A percentile compares a stretch with the other conserved stretches of the same genome.
Evolutionary conservation across 768 basidiomycete genomes (phyloP).

Genomic region (Tylopilus felleus): DNA sequence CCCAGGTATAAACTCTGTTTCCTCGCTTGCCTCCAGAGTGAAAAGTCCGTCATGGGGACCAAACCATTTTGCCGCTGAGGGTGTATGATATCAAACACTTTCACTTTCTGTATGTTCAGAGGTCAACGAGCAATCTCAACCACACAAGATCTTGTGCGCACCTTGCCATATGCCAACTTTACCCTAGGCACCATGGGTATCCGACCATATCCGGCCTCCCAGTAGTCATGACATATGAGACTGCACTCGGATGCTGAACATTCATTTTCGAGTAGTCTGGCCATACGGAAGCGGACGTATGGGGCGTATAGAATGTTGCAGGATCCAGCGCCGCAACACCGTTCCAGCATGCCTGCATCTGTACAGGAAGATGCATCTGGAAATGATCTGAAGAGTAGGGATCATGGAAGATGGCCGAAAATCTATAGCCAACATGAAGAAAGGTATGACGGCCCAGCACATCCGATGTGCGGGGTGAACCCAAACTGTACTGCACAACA

Average conservation of each 20-base stretch:
- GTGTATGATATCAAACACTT: constrained; percentile 95
- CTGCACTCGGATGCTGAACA: constrained; percentile 96
- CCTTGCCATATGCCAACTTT: constrained; percentile 92
- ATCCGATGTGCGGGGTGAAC: constrained; percentile 42
- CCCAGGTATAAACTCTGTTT: constrained; percentile 72
- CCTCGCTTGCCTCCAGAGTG: constrained; percentile 79
- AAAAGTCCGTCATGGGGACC: constrained; percentile 96
- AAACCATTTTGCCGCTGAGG: constrained; percentile 90
- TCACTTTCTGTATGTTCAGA: constrained; percentile 62
- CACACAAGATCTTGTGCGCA: constrained; percentile 31
- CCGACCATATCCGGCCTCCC: constrained; percentile 92
- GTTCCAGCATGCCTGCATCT: constrained; percentile 99
- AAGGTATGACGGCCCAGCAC: constrained; percentile 57
- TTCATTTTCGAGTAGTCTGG: constrained; percentile 79
- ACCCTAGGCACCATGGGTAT: constrained; percentile 98
- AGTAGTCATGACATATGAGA: constrained; percentile 98
- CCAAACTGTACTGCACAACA: constrained; percentile 38
- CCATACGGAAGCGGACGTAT: constrained; percentile 95
- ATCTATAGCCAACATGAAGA: constrained; percentile 72
- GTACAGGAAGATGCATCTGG: constrained; percentile 88
- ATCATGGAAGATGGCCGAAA: constrained; percentile 84
- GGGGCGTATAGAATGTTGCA: constrained; percentile 92
- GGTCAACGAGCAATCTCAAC: constrained; percentile 1
- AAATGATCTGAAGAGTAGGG: constrained; percentile 71
- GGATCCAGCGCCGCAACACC: constrained; percentile 95